Evolutionary conservation across 139 green algal species (phyloP).

Genomic region (Ulvella scutata): DNA sequence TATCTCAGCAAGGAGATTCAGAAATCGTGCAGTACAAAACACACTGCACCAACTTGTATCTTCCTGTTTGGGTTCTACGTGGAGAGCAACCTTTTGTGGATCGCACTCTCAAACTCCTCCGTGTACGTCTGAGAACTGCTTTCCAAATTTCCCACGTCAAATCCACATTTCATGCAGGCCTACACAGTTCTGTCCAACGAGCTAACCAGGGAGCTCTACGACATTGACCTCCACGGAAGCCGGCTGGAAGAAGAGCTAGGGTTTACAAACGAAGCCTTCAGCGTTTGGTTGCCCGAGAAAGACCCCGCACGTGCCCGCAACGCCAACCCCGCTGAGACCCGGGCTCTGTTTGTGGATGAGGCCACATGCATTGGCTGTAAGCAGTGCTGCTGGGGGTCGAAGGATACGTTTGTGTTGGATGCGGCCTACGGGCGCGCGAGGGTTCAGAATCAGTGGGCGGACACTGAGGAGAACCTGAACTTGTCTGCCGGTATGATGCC

Average conservation of each 20-base stretch:
- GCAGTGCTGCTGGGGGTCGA: conserved; percentile 10
- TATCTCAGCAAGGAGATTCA: too few species aligned
- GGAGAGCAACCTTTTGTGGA: too few species aligned
- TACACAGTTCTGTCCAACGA: conserved; percentile 1
- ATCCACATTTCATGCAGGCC: too few species aligned
- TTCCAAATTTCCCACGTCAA: too few species aligned
- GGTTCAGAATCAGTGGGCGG: conserved; percentile 17
- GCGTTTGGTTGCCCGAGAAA: not conserved
- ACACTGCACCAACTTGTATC: too few species aligned
- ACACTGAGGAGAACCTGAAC: conserved; percentile 20
- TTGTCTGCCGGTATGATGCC: conserved; percentile 5
- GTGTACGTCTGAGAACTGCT: too few species aligned
- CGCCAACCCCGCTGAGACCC: not conserved
- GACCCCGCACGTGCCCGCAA: not conserved
- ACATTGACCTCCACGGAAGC: not conserved
- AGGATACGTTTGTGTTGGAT: conserved; percentile 16
- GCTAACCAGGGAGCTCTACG: not conserved
- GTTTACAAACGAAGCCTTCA: not conserved
- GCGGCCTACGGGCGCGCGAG: conserved; percentile 7
- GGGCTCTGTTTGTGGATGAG: conserved; percentile 30
- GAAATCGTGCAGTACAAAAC: too few species aligned
- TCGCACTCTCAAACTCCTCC: too few species aligned
- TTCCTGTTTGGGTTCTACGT: too few species aligned
- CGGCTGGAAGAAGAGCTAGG: not conserved
- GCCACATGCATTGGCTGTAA: conserved; percentile 25